Evolutionary conservation across 2,329 filamentous ascomycete species (phyloP).

Genomic region (Clonostachys chloroleuca): DNA sequence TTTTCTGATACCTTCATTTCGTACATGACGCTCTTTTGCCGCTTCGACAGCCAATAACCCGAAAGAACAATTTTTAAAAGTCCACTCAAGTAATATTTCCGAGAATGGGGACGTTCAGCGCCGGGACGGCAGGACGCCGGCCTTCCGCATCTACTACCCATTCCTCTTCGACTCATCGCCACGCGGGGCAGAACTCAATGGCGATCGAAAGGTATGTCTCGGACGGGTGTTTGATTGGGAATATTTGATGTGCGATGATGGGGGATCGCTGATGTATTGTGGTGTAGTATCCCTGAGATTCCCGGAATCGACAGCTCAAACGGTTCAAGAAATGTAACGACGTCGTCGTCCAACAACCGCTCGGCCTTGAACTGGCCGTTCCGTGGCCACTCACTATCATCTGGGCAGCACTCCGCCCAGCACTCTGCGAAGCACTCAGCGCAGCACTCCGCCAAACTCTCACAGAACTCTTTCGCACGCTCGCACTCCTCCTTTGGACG

Average conservation of each 20-base stretch:
- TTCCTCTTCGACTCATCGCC: neutral
- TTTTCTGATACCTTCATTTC: neutral
- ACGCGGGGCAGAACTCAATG: constrained; percentile 2
- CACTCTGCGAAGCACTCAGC: constrained; percentile 1
- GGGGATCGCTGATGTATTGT: neutral
- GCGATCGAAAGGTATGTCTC: constrained; percentile 2
- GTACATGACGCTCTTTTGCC: neutral
- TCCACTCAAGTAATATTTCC: neutral
- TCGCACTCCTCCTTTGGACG: neutral
- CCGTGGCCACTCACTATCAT: neutral
- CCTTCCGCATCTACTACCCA: neutral
- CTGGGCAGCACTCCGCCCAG: neutral
- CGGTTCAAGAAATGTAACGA: constrained; percentile 1
- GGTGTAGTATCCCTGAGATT: constrained; percentile 3
- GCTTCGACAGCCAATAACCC: too few relatives aligned
- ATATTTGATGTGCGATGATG: too few relatives aligned
- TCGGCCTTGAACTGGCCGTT: constrained; percentile 3
- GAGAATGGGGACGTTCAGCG: constrained; percentile 2
- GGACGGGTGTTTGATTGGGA: neutral
- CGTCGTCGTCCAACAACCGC: constrained; percentile 1
- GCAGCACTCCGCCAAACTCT: neutral
- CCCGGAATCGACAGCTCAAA: constrained; percentile 1
- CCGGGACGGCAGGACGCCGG: neutral
- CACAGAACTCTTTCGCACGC: constrained; percentile 1
- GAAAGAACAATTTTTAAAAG: neutral